Percentiles rank a stretch among this genome's conserved stretches.
phyloP scores from a whole-genome alignment of 768 basidiomycete species.

The Suillus paluster region DNA sequence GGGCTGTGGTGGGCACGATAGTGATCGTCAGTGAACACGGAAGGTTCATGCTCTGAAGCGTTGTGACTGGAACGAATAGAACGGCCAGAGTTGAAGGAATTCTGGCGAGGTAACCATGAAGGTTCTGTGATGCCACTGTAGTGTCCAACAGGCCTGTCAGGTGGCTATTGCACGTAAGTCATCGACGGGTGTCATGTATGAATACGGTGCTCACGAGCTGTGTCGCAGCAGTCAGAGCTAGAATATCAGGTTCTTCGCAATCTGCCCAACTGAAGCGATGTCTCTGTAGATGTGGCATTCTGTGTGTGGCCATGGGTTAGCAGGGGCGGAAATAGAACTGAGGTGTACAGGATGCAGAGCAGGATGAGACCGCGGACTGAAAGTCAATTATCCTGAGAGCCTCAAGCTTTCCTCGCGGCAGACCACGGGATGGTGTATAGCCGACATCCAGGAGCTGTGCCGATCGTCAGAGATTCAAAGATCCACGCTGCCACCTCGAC shows the following conservation, averaged over 20 bases:
- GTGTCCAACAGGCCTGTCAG: not conserved
- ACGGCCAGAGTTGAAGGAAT: constrained; percentile 1
- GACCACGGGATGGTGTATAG: constrained; percentile 5
- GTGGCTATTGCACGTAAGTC: constrained; percentile 3
- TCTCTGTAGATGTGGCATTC: not conserved
- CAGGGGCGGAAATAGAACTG: not conserved
- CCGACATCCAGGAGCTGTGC: not conserved
- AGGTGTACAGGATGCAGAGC: not conserved
- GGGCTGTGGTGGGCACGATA: not conserved
- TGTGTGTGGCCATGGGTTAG: not conserved
- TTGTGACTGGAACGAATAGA: not conserved
- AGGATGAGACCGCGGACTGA: constrained; percentile 1
- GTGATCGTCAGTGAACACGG: not conserved
- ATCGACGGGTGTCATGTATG: not conserved
- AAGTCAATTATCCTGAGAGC: constrained; percentile 8
- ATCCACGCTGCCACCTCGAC: not conserved
- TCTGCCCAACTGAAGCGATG: not conserved
- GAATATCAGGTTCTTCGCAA: constrained; percentile 5
- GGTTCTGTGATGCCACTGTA: not conserved
- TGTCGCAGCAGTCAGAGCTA: constrained; percentile 9
- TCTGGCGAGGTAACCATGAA: constrained; percentile 6
- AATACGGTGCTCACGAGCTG: constrained; percentile 6
- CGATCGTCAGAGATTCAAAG: constrained; percentile 4
- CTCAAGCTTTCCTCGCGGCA: constrained; percentile 7
- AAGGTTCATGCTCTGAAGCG: not conserved